Evolutionary conservation across 768 basidiomycete species (phyloP).

Genomic region (Inosperma sp.): DNA sequence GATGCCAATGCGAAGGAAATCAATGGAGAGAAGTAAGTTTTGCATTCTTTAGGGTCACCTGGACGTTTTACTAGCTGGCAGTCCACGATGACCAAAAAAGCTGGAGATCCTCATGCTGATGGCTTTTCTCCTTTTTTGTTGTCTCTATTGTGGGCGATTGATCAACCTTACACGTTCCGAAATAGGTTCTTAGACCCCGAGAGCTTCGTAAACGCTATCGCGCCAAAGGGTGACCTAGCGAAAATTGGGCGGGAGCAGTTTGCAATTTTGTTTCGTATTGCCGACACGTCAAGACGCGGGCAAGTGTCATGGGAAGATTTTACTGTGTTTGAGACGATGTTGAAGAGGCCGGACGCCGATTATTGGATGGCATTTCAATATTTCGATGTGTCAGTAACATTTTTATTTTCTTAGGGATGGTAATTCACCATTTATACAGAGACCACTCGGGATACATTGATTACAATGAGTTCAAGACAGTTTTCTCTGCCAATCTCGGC

Average conservation of each 20-base stretch:
- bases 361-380: constrained; percentile 96
- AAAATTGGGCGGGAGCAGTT: constrained; percentile 88
- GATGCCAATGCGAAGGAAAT: constrained; percentile 75
- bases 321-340: constrained; percentile 86
- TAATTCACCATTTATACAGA: constrained; percentile 35
- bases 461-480: constrained; percentile 92
- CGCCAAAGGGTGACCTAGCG: constrained; percentile 76
- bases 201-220: constrained; percentile 93
- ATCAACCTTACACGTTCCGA: not conserved
- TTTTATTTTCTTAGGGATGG: constrained; percentile 6
- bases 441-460: constrained; percentile 91
- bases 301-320: constrained; percentile 95
- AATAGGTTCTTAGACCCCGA: constrained; percentile 79
- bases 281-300: constrained; percentile 71
- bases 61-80: constrained; percentile 11
- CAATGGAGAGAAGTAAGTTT: constrained; percentile 76
- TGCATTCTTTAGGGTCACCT: constrained; percentile 9
- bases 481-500: constrained; percentile 76
- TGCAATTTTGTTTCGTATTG: constrained; percentile 84
- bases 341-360: constrained; percentile 94
- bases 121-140: no score
- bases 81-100: no score
- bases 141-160: constrained; percentile 11
- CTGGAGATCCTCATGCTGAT: no score
- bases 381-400: constrained; percentile 80